Evolutionary conservation across 306 rosid genomes (phyloP).

Genomic region (Gillenia trifoliata): DNA sequence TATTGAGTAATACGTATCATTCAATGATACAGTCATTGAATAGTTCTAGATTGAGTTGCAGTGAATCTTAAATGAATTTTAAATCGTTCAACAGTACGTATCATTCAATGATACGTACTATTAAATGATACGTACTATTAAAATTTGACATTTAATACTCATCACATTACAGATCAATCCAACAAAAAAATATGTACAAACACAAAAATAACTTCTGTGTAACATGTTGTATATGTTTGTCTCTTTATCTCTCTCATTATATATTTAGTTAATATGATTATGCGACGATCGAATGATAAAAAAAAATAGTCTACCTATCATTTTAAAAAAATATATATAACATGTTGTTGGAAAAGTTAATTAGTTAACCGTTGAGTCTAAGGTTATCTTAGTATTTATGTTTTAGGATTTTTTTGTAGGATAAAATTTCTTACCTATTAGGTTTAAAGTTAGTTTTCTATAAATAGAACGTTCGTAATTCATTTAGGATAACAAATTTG

Average conservation of each 20-base stretch:
- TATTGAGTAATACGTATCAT: no score
- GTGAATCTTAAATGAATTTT: no score
- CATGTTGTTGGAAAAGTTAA: neutral
- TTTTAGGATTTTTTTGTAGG: neutral
- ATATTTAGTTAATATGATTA: neutral
- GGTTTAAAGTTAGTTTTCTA: neutral
- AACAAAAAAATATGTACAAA: neutral
- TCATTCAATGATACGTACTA: no score
- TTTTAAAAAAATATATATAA: no score
- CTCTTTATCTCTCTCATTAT: neutral
- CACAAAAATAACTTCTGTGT: neutral
- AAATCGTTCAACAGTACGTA: no score
- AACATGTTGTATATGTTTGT: neutral
- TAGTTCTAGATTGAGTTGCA: no score
- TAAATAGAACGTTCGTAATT: no score
- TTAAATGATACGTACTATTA: no score
- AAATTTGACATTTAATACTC: no score
- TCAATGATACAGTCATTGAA: no score
- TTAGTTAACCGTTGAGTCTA: neutral
- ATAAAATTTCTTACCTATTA: neutral
- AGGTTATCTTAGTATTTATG: neutral
- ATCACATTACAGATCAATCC: conserved; percentile 5
- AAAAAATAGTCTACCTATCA: no score
- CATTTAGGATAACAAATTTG: no score
- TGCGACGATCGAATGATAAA: neutral